phyloP scores from a whole-genome alignment of 768 basidiomycete species.

The Neoboletus subvelutipes region DNA sequence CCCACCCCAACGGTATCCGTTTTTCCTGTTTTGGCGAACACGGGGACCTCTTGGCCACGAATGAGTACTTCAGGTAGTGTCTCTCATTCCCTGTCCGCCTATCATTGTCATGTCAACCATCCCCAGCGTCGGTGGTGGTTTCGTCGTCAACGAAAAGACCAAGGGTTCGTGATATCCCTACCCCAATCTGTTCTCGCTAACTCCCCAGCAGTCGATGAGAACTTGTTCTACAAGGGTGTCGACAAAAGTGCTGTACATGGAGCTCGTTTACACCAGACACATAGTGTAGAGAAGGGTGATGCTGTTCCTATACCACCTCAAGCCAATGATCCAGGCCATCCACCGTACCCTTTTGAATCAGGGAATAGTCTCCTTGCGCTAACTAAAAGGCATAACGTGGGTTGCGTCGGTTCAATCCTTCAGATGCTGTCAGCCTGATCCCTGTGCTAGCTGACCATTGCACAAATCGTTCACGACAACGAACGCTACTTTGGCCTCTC shows the following conservation, averaged over 20 bases:
- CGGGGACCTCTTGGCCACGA: conserved; percentile 89
- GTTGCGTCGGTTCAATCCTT: conserved; percentile 26
- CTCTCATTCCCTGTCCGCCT: not conserved
- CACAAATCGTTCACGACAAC: conserved; percentile 92
- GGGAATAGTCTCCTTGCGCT: conserved; percentile 72
- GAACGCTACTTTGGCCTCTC: conserved; percentile 79
- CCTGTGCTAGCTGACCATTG: conserved; percentile 74
- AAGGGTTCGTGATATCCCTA: conserved; percentile 51
- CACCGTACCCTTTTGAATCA: conserved; percentile 82
- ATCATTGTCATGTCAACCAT: not conserved
- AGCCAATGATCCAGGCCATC: conserved; percentile 46
- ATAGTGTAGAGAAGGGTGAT: conserved; percentile 38
- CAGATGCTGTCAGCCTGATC: conserved; percentile 6
- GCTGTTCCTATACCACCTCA: conserved; percentile 8
- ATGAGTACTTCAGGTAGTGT: conserved; percentile 81
- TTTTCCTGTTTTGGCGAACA: conserved; percentile 80
- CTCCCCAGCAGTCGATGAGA: conserved; percentile 70
- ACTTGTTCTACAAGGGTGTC: conserved; percentile 91
- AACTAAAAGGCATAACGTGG: conserved; percentile 80
- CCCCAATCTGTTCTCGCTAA: conserved; percentile 1
- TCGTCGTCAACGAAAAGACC: conserved; percentile 93
- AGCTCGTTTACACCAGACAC: conserved; percentile 70
- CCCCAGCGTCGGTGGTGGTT: conserved; percentile 82
- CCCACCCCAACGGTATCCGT: conserved; percentile 91
- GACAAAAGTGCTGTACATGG: conserved; percentile 79